Evolutionary conservation across 1,284 basidiomycete species (phyloP), one percentile per base, ranked within the genome.

Genomic region (Leucoagaricus sp.): DNA sequence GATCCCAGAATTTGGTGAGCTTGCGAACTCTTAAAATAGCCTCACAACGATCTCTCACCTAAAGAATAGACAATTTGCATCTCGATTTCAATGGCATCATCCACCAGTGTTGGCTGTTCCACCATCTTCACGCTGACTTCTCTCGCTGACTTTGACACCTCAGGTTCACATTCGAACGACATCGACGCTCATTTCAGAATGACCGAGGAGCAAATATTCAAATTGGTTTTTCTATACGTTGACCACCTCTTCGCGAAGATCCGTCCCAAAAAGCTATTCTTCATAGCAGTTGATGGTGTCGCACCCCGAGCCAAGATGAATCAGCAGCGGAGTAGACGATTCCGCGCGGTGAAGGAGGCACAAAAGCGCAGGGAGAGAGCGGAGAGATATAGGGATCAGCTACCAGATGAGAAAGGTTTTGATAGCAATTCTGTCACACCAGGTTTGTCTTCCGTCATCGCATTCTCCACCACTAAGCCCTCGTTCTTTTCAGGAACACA

Each of bases 301-400:
- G 97, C 97, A 0, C 97, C 97, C 2, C 83, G 97, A 55, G 97
- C 97, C 48, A 99, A 99, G 83, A 98, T 98, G 97, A 99, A 99
- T 72, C 96, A 99, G 72, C 97, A 99, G 71, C 87, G 95, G 33
- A 90, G 91, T 68, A 81, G 97, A 50, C 87, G 97, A 53, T 99
- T 99, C 78, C 81, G 96, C 57, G 95, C 96, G 0, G 96, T 96
- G 3, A 94, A 92, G 72, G 97, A 98, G 70, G 93, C 91, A 15
- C 89, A 85, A 66, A 95, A 98, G 69, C 75, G 91, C 50, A 79
- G 89, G 55, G 91, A 94, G 71, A 93, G 91, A 75, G 97, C 96
- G 0, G 81, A 87, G 69, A 77, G 81, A 55, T 94, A 91, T 64
- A 96, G 96, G 46, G 95, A 98, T 77, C 87, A 90, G 67, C 72